Base-by-base conservation (phyloP, 148 eudicot species). In the Tetragonia tetragonoides region DNA sequence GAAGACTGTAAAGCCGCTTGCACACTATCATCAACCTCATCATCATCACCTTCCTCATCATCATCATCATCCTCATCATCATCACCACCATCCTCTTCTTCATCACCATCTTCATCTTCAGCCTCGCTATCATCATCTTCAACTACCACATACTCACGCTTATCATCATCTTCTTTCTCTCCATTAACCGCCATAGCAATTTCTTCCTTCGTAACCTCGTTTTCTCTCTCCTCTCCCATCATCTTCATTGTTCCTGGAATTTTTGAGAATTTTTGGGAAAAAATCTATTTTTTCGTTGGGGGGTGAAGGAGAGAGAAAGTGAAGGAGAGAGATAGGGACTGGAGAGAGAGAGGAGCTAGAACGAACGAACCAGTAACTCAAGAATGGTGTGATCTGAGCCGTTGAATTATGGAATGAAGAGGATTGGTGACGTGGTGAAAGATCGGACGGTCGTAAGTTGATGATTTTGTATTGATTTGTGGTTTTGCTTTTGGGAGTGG, bases 401-500 rank as follows among this genome's bases (percentile, higher is more conserved):
- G 89, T 91, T 87, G 82, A 81, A 72, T 72, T 14, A 7, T 8
- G 56, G 46, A 18, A 4, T 6, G 20, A 51, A 20, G 56, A 16
- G 90, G 90, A 91, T 91, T 23, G 76, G 63, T 87, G 92, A 91
- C 91, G 87, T 91, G 95, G 70, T 17, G 21, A 0, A 0, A 28
- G 72, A 90, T 86, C 88, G 67, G 78, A 88, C 91, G 89, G 88
- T 68, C 70, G 24, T 17, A 39, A 72, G 24, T 54, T 66, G 67
- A 17, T 56, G 39, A 60, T 16, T 57, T 37, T 40, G 49, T 63
- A 40, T 70, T 73, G 68, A 63, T 71, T 85, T 80, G 78, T 72
- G 69, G 20, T 44, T 74, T 68, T 63, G 24, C 15, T n/a, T 53
- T 72, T 68, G 64, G 16, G 61, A 49, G 74, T 71, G 24, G 54